These are phyloP conservation scores for Puccinia horiana DNA, from an alignment of 1,284 basidiomycete species.

Conservation along the genomic window DNA sequence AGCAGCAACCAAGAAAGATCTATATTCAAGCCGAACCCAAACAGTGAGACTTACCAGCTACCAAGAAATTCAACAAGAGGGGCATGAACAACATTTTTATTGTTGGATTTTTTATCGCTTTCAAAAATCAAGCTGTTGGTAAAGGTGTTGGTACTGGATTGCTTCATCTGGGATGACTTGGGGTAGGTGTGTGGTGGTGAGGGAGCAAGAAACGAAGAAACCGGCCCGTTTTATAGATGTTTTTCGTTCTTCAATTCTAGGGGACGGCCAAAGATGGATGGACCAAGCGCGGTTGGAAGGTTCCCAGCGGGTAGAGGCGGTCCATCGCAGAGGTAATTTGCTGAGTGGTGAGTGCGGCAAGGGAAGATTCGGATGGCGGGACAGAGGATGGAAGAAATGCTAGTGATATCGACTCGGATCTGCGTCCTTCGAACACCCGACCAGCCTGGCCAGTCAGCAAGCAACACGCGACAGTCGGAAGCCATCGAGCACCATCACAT, in stretches of 20 bases:
- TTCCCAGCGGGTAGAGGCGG: neutral
- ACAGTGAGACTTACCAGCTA: slow-evolving; percentile 34
- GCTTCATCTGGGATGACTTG: no score
- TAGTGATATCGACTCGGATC: slow-evolving; percentile 17
- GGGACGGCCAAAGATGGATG: neutral
- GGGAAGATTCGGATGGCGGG: slow-evolving; percentile 4
- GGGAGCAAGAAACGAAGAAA: no score
- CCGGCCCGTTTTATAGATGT: neutral
- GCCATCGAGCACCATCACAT: no score
- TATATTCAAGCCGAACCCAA: neutral
- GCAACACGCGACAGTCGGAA: no score
- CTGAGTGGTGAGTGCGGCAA: neutral
- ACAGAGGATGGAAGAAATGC: slow-evolving; percentile 25
- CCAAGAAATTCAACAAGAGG: slow-evolving; percentile 22
- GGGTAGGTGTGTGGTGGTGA: neutral
- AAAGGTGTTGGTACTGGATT: neutral
- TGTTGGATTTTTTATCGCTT: neutral
- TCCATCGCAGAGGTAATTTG: neutral
- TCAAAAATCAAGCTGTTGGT: slow-evolving; percentile 6
- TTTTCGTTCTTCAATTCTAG: no score
- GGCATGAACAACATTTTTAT: slow-evolving; percentile 15
- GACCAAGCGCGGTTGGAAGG: neutral
- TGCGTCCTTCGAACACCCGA: no score
- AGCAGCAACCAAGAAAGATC: neutral
- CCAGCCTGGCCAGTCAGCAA: no score